Conservation (phyloP, 495 filamentous ascomycete genomes). For the Aspergillus funiculosus region DNA sequence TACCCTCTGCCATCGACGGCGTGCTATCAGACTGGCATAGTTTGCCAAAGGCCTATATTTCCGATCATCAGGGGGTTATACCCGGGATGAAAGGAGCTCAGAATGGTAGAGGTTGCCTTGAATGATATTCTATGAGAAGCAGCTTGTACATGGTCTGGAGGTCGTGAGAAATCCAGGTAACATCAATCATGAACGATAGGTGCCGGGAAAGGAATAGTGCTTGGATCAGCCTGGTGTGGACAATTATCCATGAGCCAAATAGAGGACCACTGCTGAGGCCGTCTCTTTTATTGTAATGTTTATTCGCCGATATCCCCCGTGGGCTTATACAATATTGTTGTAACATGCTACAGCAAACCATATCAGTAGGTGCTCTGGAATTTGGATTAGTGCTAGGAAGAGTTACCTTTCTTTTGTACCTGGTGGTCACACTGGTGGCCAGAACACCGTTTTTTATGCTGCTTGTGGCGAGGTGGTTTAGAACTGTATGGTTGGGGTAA, state of each 20-base stretch:
- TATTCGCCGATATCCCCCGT: constrained; percentile 48
- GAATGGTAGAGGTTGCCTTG: too few relatives aligned
- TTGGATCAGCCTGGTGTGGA: too few relatives aligned
- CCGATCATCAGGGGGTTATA: too few relatives aligned
- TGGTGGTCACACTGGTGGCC: constrained; percentile 93
- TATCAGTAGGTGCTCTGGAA: constrained; percentile 11
- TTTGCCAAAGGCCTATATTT: too few relatives aligned
- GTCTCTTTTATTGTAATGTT: constrained; percentile 5
- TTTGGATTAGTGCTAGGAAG: constrained; percentile 9
- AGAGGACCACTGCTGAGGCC: background rate
- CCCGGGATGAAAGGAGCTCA: too few relatives aligned
- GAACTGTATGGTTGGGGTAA: constrained; percentile 93
- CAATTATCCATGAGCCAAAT: too few relatives aligned
- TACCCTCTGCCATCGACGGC: too few relatives aligned
- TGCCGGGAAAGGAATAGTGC: too few relatives aligned
- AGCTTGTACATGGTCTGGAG: too few relatives aligned
- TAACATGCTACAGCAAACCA: constrained; percentile 67
- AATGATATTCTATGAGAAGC: too few relatives aligned
- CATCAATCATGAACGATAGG: background rate
- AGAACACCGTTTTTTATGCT: constrained; percentile 95
- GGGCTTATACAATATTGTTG: constrained; percentile 95
- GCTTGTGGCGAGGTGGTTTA: constrained; percentile 97
- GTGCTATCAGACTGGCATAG: too few relatives aligned
- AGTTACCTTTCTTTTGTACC: constrained; percentile 89
- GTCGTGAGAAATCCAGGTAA: too few relatives aligned